Evolutionary conservation across 1,139 yeast species (phyloP).

Genomic region (Pichia sp.): DNA sequence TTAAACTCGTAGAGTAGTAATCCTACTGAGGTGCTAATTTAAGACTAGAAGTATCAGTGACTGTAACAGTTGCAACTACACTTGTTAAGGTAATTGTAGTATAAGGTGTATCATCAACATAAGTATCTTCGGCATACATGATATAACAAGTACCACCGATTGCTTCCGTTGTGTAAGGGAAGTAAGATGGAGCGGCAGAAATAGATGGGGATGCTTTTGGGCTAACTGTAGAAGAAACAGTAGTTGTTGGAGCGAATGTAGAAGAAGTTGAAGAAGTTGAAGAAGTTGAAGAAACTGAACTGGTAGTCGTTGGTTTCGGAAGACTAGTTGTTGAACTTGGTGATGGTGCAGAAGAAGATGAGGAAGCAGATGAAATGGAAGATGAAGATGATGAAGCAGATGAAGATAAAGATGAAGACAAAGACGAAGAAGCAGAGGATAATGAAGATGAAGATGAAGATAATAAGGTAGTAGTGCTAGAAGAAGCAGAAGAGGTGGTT

Average conservation of each 20-base stretch:
- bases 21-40: background rate
- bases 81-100: conserved; percentile 30
- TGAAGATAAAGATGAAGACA: conserved; percentile 7
- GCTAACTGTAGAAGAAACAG: conserved; percentile 8
- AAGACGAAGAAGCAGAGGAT: conserved; percentile 1
- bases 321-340: conserved; percentile 8
- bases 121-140: conserved; percentile 30
- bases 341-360: conserved; percentile 5
- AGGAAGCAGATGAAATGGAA: conserved; percentile 6
- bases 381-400: conserved; percentile 13
- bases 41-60: conserved; percentile 7
- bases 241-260: conserved; percentile 2
- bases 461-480: conserved; percentile 1
- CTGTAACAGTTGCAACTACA: conserved; percentile 30
- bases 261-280: conserved; percentile 7
- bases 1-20: too few relatives aligned
- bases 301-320: conserved; percentile 1
- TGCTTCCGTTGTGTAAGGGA: conserved; percentile 28
- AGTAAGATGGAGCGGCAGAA: conserved; percentile 15
- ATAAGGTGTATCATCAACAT: conserved; percentile 24
- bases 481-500: background rate
- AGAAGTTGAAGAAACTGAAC: conserved; percentile 10
- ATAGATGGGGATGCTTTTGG: conserved; percentile 9
- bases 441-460: conserved; percentile 5
- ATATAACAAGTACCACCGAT: conserved; percentile 29